Percentiles rank a stretch among this genome's conserved stretches.
phyloP scores from a whole-genome alignment of 495 filamentous ascomycete genomes.

The Aspergillus steynii region DNA sequence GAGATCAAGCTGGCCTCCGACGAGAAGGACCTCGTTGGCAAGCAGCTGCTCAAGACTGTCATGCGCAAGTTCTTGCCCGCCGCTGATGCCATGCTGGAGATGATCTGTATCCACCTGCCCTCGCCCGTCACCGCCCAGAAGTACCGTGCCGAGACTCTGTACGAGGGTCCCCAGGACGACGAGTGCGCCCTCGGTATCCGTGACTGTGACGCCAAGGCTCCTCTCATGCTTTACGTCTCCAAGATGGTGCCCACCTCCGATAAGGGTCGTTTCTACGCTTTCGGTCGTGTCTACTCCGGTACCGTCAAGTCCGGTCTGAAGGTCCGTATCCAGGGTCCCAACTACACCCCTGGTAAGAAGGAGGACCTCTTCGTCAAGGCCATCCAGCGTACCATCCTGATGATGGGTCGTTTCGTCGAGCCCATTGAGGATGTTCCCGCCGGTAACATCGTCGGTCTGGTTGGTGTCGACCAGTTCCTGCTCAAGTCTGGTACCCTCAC shows the following conservation, averaged over 20 bases:
- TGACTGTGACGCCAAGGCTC: conserved; percentile 94
- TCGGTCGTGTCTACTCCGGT: conserved; percentile 99
- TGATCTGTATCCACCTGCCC: conserved; percentile 99
- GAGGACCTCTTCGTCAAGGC: conserved; percentile 99
- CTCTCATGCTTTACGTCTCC: conserved; percentile 99
- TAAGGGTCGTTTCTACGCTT: conserved; percentile 99
- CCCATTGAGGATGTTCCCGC: conserved; percentile 98
- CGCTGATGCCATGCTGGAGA: conserved; percentile 97
- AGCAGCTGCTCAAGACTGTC: conserved; percentile 92
- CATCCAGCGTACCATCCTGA: conserved; percentile 99
- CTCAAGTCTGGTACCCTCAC: conserved; percentile 99
- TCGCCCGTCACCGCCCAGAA: conserved; percentile 95
- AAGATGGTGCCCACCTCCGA: conserved; percentile 99
- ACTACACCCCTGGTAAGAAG: conserved; percentile 98
- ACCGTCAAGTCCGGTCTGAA: conserved; percentile 96
- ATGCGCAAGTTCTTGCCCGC: conserved; percentile 99
- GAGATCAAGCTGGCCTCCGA: conserved; percentile 83
- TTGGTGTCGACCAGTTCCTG: conserved; percentile 99
- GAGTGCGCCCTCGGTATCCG: conserved; percentile 92
- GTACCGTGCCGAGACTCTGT: conserved; percentile 98
- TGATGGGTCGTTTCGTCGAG: conserved; percentile 99
- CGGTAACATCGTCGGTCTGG: conserved; percentile 98
- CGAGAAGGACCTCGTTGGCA: conserved; percentile 94
- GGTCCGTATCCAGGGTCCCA: conserved; percentile 99
- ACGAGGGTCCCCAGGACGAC: conserved; percentile 95